Conservation (phyloP, 495 filamentous ascomycete genomes). For the Neurospora sp. region DNA sequence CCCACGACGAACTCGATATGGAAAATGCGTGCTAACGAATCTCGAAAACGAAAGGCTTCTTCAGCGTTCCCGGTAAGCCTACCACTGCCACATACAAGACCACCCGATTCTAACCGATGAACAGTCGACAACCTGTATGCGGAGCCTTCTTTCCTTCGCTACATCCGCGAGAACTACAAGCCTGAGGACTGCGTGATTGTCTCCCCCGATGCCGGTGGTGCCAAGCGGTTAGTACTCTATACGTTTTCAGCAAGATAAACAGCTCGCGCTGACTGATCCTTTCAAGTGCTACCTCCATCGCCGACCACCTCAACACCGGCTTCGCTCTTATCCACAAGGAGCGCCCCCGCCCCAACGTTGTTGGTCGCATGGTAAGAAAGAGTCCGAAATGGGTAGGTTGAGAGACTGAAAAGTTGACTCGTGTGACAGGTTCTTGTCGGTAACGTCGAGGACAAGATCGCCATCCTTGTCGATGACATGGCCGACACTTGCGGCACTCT, state of each 20-base stretch:
- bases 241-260: neutral
- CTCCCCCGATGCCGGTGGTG: slow-evolving; percentile 91
- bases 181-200: slow-evolving; percentile 87
- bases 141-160: slow-evolving; percentile 82
- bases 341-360: slow-evolving; percentile 88
- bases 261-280: slow-evolving; percentile 2
- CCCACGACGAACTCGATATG: neutral
- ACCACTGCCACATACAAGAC: neutral
- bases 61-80: slow-evolving; percentile 63
- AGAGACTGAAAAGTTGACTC: slow-evolving; percentile 13
- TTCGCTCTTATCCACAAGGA: slow-evolving; percentile 99
- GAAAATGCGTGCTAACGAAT: neutral
- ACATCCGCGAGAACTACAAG: slow-evolving; percentile 80
- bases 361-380: slow-evolving; percentile 82
- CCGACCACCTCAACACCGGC: slow-evolving; percentile 83
- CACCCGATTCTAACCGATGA: neutral
- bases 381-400: slow-evolving; percentile 49
- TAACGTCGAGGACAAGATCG: slow-evolving; percentile 51
- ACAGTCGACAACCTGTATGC: slow-evolving; percentile 81
- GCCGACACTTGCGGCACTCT: slow-evolving; percentile 92
- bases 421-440: slow-evolving; percentile 58
- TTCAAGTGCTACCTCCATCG: slow-evolving; percentile 77
- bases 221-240: slow-evolving; percentile 66
- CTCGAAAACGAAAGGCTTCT: slow-evolving; percentile 70
- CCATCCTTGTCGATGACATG: slow-evolving; percentile 61